Conservation (phyloP, 768 basidiomycete species). For the Mycena kentingensis region DNA sequence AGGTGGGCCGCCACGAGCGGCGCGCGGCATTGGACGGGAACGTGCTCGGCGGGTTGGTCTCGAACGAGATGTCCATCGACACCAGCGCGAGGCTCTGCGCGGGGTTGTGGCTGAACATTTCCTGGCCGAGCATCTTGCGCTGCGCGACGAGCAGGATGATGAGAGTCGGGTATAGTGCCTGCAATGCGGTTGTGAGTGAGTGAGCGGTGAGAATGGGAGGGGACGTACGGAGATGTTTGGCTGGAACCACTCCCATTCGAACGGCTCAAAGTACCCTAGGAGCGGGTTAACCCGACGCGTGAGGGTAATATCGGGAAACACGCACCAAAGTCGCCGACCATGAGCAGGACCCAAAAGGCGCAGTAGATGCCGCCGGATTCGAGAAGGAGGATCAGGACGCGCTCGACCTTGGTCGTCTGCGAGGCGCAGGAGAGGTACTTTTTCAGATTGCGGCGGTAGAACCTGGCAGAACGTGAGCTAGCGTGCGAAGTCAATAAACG, state of each 20-base stretch:
- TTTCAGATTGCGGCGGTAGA: slow-evolving; percentile 3
- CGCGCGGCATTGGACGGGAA: too few species aligned
- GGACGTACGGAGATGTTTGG: slow-evolving; percentile 9
- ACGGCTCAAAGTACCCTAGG: slow-evolving; percentile 17
- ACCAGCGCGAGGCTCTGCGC: too few species aligned
- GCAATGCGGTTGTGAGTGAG: not conserved
- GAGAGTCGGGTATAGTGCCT: slow-evolving; percentile 23
- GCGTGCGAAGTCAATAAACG: not conserved
- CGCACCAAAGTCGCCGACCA: slow-evolving; percentile 4
- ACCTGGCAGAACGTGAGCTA: not conserved
- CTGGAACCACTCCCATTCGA: slow-evolving; percentile 19
- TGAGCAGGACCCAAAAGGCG: slow-evolving; percentile 17
- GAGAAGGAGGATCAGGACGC: slow-evolving; percentile 19
- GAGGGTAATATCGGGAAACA: too few species aligned
- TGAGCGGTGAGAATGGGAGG: not conserved
- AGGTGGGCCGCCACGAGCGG: too few species aligned
- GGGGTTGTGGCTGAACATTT: slow-evolving; percentile 11
- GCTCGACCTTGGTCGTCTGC: slow-evolving; percentile 10
- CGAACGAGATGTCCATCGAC: too few species aligned
- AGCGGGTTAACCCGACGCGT: too few species aligned
- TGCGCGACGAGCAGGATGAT: slow-evolving; percentile 24
- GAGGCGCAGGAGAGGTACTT: slow-evolving; percentile 1
- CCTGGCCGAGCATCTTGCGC: slow-evolving; percentile 14
- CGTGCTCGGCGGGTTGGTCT: too few species aligned
- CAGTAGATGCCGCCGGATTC: slow-evolving; percentile 24